phyloP scores from a whole-genome alignment of 352 stramenopile genomes.

The Lagenidium sp. region DNA sequence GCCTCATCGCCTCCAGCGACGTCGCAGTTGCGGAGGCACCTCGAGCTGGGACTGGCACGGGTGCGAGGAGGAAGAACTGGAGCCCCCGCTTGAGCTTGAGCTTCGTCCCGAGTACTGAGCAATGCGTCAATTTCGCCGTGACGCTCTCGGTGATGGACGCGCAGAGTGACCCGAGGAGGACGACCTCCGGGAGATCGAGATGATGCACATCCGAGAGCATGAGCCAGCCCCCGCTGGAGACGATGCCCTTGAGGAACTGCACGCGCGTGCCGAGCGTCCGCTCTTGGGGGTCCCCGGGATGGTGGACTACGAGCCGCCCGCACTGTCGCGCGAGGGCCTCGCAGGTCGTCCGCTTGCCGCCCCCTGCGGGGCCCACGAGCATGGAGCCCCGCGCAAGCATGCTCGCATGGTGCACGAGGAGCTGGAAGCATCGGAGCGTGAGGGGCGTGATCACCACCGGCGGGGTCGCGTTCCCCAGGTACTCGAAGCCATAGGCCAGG shows the following conservation, averaged over 20 bases:
- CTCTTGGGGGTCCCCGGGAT: not conserved
- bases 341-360: slow-evolving; percentile 39
- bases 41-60: too few species aligned
- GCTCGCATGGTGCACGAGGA: slow-evolving; percentile 28
- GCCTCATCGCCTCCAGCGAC: too few species aligned
- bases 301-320: slow-evolving; percentile 33
- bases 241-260: slow-evolving; percentile 40
- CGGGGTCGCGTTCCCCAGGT: slow-evolving; percentile 35
- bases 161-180: slow-evolving; percentile 26
- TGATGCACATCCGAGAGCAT: slow-evolving; percentile 33
- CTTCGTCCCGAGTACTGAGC: slow-evolving; percentile 24
- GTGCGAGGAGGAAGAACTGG: slow-evolving; percentile 22
- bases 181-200: slow-evolving; percentile 11
- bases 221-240: slow-evolving; percentile 40
- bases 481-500: slow-evolving; percentile 64
- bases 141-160: slow-evolving; percentile 32
- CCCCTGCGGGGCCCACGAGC: slow-evolving; percentile 22
- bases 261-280: slow-evolving; percentile 19
- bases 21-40: too few species aligned
- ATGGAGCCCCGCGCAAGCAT: slow-evolving; percentile 27
- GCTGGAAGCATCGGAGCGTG: slow-evolving; percentile 52
- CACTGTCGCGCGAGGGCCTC: slow-evolving; percentile 30
- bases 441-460: slow-evolving; percentile 39
- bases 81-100: slow-evolving; percentile 34
- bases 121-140: slow-evolving; percentile 26